Percentiles rank a stretch among this genome's conserved stretches.
Conservation (phyloP, 1,139 yeast genomes). For the Geotrichum cucujoidarum region DNA sequence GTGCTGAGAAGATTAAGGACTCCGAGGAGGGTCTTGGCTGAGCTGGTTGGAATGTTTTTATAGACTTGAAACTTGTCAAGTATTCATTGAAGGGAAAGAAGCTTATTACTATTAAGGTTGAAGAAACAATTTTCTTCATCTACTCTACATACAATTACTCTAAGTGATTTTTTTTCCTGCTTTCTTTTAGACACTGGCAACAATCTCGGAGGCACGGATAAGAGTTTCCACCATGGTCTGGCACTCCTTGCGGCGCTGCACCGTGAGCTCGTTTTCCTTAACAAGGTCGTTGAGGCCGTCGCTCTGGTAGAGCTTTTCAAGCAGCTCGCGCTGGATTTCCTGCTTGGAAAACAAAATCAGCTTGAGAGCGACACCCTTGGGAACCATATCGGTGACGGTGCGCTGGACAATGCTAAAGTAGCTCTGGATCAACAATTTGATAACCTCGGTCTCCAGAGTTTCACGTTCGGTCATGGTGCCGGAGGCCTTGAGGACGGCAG, state of each 20-base stretch:
- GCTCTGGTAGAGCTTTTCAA: slow-evolving; percentile 81
- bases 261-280: slow-evolving; percentile 87
- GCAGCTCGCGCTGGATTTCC: slow-evolving; percentile 83
- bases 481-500: slow-evolving; percentile 86
- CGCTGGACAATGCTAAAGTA: slow-evolving; percentile 89
- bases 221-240: slow-evolving; percentile 91
- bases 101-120: too few relatives aligned
- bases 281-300: slow-evolving; percentile 76
- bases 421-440: slow-evolving; percentile 82
- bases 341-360: slow-evolving; percentile 68
- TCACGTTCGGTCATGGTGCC: slow-evolving; percentile 97
- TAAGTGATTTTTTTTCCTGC: too few relatives aligned
- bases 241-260: slow-evolving; percentile 92
- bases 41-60: too few relatives aligned
- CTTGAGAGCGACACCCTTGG: slow-evolving; percentile 91
- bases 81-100: too few relatives aligned
- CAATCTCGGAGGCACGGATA: slow-evolving; percentile 85
- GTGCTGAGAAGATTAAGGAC: too few relatives aligned
- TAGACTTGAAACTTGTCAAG: too few relatives aligned
- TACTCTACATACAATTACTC: too few relatives aligned
- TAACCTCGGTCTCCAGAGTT: slow-evolving; percentile 93
- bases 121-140: too few relatives aligned
- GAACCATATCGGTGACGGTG: slow-evolving; percentile 87
- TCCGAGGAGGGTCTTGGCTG: too few relatives aligned
- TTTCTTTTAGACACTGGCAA: slow-evolving; percentile 44